These are phyloP conservation scores for Lipomyces sp. DNA, from an alignment of 805 yeast genomes.

Conservation along the genomic window DNA sequence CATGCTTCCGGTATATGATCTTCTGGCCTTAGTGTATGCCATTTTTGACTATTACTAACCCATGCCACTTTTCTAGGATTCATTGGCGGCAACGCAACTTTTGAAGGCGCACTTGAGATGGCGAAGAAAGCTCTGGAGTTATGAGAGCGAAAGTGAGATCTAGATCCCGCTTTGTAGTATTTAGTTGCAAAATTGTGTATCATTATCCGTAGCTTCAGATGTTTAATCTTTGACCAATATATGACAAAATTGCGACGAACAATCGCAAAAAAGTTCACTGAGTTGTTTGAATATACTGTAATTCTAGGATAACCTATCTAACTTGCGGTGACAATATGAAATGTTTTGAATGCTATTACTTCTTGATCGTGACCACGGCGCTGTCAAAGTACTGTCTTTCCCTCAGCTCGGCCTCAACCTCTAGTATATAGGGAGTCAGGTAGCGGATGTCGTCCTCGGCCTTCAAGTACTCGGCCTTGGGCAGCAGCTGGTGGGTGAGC, in stretches of 20 bases:
- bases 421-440: slow-evolving; percentile 83
- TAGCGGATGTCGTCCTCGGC: slow-evolving; percentile 80
- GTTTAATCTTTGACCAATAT: background rate
- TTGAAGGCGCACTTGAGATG: slow-evolving; percentile 71
- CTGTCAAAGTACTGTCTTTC: slow-evolving; percentile 90
- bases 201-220: no score
- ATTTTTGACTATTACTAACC: no score
- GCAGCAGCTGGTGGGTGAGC: slow-evolving; percentile 78
- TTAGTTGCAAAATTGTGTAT: no score
- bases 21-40: background rate
- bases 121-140: slow-evolving; percentile 50
- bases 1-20: slow-evolving; percentile 54
- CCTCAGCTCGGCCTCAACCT: slow-evolving; percentile 86
- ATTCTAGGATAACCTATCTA: no score
- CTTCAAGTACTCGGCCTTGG: slow-evolving; percentile 71
- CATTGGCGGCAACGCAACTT: slow-evolving; percentile 87
- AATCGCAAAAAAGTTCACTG: background rate
- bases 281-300: background rate
- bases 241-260: background rate
- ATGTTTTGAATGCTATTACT: slow-evolving; percentile 4
- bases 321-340: no score
- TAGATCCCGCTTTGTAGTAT: no score
- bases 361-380: slow-evolving; percentile 44
- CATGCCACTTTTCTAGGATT: slow-evolving; percentile 71
- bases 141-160: no score